Evolutionary conservation across 306 rosid species (phyloP), one percentile per base, ranked within the genome.

Genomic region (Senna tora): DNA sequence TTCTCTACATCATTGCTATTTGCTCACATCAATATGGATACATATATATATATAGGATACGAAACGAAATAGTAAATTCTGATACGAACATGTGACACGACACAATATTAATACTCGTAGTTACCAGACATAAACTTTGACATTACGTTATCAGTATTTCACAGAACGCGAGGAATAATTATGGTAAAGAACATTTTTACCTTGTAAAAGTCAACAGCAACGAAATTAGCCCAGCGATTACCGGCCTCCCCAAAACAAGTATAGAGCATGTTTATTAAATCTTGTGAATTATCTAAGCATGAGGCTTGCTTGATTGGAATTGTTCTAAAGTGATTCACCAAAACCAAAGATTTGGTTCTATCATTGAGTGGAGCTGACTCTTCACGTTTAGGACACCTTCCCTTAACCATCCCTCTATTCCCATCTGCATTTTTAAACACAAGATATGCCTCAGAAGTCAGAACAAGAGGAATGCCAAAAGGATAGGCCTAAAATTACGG

Each of bases 181-280:
- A 36, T 36, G 39, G 8, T 25, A 36, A 11, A 54, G 5, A 2
- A 55, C n/a, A 6, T 12, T 50, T 43, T 2, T 53, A 83, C 87
- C 87, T 83, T 79, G 71, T 83, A 79, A 71, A 19, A 83, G 60
- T 83, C 80, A 55, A 83, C 84, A 3, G 87, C 84, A 56, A 79
- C 80, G 58, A 79, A 83, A 71, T 83, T 83, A 4, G 84, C 74
- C 84, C 87, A 79, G 7, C 82, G 81, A 9, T 76, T 73, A 68
- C 75, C 84, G 0, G 84, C 70, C 4, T 36, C 72, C 5, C 4
- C 4, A 57, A 72, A 64, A 57, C 84, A 83, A 20, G 82, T 68
- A 7, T 69, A 57, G 22, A 83, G 77, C 82, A 68, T 79, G 22
- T 73, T 19, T 7, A 79, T 36, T 51, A 83, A 81, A 39, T 15